These are phyloP conservation scores for Lactifluus pinguis DNA, from an alignment of 768 basidiomycete genomes.

Conservation along the genomic window DNA sequence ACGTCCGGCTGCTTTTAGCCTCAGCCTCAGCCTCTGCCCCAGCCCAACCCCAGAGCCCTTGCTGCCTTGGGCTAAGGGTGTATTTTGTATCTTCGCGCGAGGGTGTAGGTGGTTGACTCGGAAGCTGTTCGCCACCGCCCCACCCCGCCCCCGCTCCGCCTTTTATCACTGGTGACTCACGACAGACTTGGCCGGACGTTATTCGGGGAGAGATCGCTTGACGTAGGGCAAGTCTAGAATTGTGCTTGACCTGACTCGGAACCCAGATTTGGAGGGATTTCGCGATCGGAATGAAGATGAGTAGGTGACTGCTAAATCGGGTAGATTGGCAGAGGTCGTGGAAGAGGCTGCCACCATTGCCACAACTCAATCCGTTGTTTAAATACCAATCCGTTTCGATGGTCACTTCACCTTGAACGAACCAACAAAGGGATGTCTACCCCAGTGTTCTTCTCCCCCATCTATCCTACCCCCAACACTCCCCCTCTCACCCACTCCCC, in stretches of 20 bases:
- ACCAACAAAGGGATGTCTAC: not conserved
- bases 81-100: not conserved
- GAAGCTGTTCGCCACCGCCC: conserved; percentile 1
- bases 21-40: not conserved
- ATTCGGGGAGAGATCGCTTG: not conserved
- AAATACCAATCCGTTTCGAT: conserved; percentile 7
- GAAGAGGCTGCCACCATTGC: not conserved
- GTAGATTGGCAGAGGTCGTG: not conserved
- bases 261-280: not conserved
- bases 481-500: conserved; percentile 14
- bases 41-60: not conserved
- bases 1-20: not conserved
- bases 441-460: conserved; percentile 3
- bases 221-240: no score
- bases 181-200: not conserved
- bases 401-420: not conserved
- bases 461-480: conserved; percentile 8
- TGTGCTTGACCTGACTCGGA: not conserved
- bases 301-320: not conserved
- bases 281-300: not conserved
- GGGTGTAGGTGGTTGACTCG: not conserved
- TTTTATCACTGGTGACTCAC: not conserved
- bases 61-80: conserved; percentile 6
- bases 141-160: no score
- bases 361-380: not conserved